Evolutionary conservation across 257 asterid species (phyloP), one percentile per base, ranked within the genome.

Genomic region (Thymus mandschuricus): DNA sequence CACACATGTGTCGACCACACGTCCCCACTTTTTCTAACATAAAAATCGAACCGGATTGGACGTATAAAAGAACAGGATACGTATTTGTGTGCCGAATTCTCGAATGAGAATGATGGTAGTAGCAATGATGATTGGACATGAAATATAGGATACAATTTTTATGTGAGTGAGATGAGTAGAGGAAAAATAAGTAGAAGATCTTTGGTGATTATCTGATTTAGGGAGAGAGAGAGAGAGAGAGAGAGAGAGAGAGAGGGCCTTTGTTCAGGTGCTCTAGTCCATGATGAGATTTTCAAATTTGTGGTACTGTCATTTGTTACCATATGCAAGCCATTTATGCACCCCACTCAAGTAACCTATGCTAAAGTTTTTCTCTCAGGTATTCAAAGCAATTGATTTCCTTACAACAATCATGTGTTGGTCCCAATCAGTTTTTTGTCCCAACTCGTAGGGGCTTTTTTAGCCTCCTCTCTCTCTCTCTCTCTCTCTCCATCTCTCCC

Each of bases 311-410:
- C 83, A 76, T 68, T 81, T 67, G 86, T 80, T 75, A 81, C 82
- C 85, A 63, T 73, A 66, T 83, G 83, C 72, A 61, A 72, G 81
- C 86, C 87, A 82, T 88, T 79, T 73, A 21, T 89, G 92, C 88
- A 78, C 82, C 92, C 83, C 88, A 84, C 88, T 81, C 62, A 79
- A 74, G 84, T 74, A 43, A 84, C 89, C 86, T 79, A 69, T 56
- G 40, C 81, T 59, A 73, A 75, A 66, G 73, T 76, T 73, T 78
- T 75, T 73, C 78, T 71, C 56, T 68, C 82, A 76, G 68, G 68
- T 70, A 64, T 76, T 70, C 68, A 70, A 76, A 69, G 71, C 78
- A 68, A 67, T 74, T 84, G 67, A 81, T 77, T 81, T 81, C 86
- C 71, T n/a, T 72, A 57, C 77, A 66, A 57, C 81, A 81, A 84